These are phyloP conservation scores for Achaetomiella virescens DNA, from an alignment of 495 filamentous ascomycete species.

Conservation along the genomic window DNA sequence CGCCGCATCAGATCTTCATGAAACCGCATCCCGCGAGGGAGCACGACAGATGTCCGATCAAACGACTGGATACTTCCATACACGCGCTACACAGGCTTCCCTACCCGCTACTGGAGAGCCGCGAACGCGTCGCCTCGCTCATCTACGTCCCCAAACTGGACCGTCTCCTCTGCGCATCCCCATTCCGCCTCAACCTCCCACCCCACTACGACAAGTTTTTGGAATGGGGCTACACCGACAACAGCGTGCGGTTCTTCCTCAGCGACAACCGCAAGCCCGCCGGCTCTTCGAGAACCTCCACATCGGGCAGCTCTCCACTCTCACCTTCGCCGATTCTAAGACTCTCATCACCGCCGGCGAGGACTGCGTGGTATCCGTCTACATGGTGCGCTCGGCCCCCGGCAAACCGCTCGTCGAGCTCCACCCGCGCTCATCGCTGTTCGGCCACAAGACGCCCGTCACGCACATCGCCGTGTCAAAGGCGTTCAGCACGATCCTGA, in stretches of 20 bases:
- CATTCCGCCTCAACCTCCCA: slow-evolving; percentile 78
- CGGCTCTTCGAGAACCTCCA: slow-evolving; percentile 92
- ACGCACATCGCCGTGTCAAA: slow-evolving; percentile 75
- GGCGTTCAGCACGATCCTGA: slow-evolving; percentile 79
- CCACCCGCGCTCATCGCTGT: slow-evolving; percentile 71
- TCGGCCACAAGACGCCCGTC: slow-evolving; percentile 80
- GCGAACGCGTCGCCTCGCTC: slow-evolving; percentile 73
- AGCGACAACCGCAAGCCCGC: slow-evolving; percentile 67
- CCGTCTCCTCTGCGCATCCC: slow-evolving; percentile 73
- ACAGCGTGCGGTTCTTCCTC: slow-evolving; percentile 81
- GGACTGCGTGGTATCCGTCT: slow-evolving; percentile 85
- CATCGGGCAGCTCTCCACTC: slow-evolving; percentile 74
- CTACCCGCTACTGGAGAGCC: slow-evolving; percentile 71
- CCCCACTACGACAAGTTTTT: slow-evolving; percentile 84
- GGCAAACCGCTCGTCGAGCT: slow-evolving; percentile 67
- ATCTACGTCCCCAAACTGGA: slow-evolving; percentile 75
- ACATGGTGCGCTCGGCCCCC: slow-evolving; percentile 52
- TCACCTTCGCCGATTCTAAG: slow-evolving; percentile 78
- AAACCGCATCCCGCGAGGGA: slow-evolving; percentile 71
- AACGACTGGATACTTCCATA: slow-evolving; percentile 70
- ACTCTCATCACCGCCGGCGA: slow-evolving; percentile 85
- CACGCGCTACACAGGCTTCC: slow-evolving; percentile 75
- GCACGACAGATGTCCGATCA: slow-evolving; percentile 51
- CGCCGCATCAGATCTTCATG: slow-evolving; percentile 88
- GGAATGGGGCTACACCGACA: slow-evolving; percentile 95